A percentile compares a stretch with the other conserved stretches of the same genome.
These are phyloP conservation scores for Cordyceps cateniannulata DNA, from an alignment of 2,329 filamentous ascomycete genomes.

Conservation along the genomic window DNA sequence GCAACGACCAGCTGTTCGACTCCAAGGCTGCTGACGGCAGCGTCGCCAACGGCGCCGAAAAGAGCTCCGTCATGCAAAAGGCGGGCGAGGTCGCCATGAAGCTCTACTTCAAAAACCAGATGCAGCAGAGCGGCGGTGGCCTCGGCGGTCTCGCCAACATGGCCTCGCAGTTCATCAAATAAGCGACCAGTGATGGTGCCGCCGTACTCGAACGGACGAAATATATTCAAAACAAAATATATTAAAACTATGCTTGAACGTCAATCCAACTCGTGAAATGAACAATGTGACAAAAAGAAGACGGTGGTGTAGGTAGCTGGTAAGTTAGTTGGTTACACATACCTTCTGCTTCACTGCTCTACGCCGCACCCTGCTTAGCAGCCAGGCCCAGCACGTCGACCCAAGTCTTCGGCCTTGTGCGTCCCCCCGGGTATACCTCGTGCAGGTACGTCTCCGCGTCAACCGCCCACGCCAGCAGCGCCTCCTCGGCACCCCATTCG, in stretches of 20 bases:
- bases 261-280: not conserved
- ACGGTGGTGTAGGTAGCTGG: not conserved
- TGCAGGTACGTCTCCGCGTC: constrained; percentile 52
- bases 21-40: constrained; percentile 48
- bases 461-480: constrained; percentile 52
- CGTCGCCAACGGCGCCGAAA: constrained; percentile 55
- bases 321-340: not conserved
- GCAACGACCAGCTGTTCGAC: constrained; percentile 47
- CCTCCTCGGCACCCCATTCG: constrained; percentile 62
- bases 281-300: not conserved
- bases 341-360: not conserved
- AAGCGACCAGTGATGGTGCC: not conserved
- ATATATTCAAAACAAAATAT: not conserved
- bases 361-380: not conserved
- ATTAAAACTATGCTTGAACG: not conserved
- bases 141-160: constrained; percentile 33
- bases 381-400: constrained; percentile 43
- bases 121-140: constrained; percentile 30
- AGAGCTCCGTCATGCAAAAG: constrained; percentile 71
- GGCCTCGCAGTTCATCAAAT: constrained; percentile 42
- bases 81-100: constrained; percentile 84
- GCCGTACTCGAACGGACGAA: not conserved
- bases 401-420: constrained; percentile 48
- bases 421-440: constrained; percentile 38
- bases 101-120: constrained; percentile 80